phyloP scores from a whole-genome alignment of 805 yeast species.

The Wickerhamiella nectarea region DNA sequence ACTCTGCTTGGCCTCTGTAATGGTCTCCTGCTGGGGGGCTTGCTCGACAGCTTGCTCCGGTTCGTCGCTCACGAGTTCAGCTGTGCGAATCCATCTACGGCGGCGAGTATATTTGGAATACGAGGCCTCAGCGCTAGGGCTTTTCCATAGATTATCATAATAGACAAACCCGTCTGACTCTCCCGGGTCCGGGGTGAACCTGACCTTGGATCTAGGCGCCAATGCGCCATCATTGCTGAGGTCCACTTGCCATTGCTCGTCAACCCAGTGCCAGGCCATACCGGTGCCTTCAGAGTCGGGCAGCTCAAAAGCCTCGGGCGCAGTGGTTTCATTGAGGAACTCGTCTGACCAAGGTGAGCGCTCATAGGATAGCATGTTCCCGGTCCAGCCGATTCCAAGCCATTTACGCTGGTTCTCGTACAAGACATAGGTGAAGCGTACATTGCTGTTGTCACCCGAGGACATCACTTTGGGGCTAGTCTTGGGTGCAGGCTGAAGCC shows the following conservation, averaged over 20 bases:
- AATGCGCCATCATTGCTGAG: slow-evolving; percentile 78
- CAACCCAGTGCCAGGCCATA: slow-evolving; percentile 91
- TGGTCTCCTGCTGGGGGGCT: too few species aligned
- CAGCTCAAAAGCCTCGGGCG: slow-evolving; percentile 63
- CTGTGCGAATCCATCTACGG: slow-evolving; percentile 92
- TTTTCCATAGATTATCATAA: slow-evolving; percentile 89
- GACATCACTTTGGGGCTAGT: not conserved
- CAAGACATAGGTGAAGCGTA: slow-evolving; percentile 66
- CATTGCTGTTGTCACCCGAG: not conserved
- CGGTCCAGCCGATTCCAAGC: slow-evolving; percentile 97
- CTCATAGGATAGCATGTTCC: slow-evolving; percentile 80
- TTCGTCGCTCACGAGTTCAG: slow-evolving; percentile 45
- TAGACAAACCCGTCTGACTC: slow-evolving; percentile 77
- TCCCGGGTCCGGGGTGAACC: slow-evolving; percentile 41
- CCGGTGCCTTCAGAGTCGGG: slow-evolving; percentile 61
- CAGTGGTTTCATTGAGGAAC: slow-evolving; percentile 69
- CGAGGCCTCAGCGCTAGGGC: slow-evolving; percentile 75
- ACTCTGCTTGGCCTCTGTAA: too few species aligned
- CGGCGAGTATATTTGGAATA: slow-evolving; percentile 85
- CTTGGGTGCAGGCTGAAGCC: not conserved
- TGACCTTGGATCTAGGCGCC: slow-evolving; percentile 38
- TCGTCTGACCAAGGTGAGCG: slow-evolving; percentile 97
- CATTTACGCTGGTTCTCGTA: slow-evolving; percentile 94
- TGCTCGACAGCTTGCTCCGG: not conserved
- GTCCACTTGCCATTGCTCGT: slow-evolving; percentile 82